Percentiles rank a stretch among this genome's conserved stretches.
Conservation (phyloP, 176 grass and related monocot species). For the Cenchrus americanus region DNA sequence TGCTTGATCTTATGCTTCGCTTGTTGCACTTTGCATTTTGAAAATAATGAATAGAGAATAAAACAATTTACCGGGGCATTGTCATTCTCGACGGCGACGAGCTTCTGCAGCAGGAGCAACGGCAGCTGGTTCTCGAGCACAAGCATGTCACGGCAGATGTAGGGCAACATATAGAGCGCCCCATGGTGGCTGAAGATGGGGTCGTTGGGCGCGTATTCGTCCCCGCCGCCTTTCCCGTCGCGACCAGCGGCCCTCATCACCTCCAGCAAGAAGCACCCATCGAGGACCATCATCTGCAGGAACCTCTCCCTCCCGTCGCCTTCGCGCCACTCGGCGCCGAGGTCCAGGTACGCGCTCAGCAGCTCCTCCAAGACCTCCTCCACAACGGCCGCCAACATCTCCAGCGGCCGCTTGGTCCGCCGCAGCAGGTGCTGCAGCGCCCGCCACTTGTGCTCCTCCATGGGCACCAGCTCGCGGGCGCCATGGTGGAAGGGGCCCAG, state of each 20-base stretch:
- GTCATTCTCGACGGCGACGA: conserved; percentile 32
- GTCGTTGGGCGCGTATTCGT: conserved; percentile 66
- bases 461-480: conserved; percentile 37
- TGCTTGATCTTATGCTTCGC: too few species aligned
- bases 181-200: conserved; percentile 72
- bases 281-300: conserved; percentile 56
- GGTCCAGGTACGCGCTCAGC: conserved; percentile 46
- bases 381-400: conserved; percentile 22
- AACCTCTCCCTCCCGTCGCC: conserved; percentile 38
- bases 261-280: conserved; percentile 81
- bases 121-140: conserved; percentile 77
- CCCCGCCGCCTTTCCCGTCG: neutral
- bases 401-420: neutral
- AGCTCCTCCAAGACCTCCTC: conserved; percentile 29
- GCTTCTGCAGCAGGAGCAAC: conserved; percentile 52
- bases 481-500: conserved; percentile 73
- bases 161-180: conserved; percentile 56
- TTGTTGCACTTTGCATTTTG: too few species aligned
- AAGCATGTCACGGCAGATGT: conserved; percentile 65
- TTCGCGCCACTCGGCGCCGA: conserved; percentile 40
- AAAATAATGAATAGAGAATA: too few species aligned
- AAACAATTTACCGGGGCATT: neutral
- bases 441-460: conserved; percentile 80
- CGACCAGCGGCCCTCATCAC: conserved; percentile 38
- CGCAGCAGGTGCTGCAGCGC: conserved; percentile 60